Evolutionary conservation across 208 protist species (phyloP), one percentile per base, ranked within the genome.

Genomic region (Wallacemonas sp.): DNA sequence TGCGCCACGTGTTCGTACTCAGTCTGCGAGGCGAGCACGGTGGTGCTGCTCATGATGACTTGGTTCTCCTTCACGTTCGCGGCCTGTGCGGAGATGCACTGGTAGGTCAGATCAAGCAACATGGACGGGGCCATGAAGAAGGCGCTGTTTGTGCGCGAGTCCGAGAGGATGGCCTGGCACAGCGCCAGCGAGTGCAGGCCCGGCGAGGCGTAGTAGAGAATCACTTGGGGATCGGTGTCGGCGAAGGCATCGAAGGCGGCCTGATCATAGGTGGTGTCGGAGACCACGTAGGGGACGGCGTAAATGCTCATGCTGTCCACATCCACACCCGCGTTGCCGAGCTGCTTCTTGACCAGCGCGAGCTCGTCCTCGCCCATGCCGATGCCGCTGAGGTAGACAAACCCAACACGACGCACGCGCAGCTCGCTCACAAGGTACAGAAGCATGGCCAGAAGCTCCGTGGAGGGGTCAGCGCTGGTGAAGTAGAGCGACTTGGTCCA

Each of bases 301-400:
- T 86, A 89, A 26, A 61, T 26, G 10, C 48, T n/a, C 12, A 67
- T 32, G 26, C 78, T 2, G 12, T 76, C 25, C 23, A 66, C 49
- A 31, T 72, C 61, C 14, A 77, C 14, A 22, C 42, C 29, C 41
- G 20, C 1, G 26, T 49, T 48, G 12, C 69, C 20, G 16, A 54
- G 28, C 7, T 32, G 0, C 48, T 68, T 74, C 52, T 49, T 48
- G 12, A 74, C 25, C 11, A 68, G 22, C n/a, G n/a, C n/a, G n/a
- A n/a, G n/a, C n/a, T 77, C 74, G 23, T 8, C 18, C 0, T 82
- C 72, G 41, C 77, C 77, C 49, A 77, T 75, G 5, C 45, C 36
- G 1, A 70, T 29, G 25, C 50, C 64, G 3, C 61, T 32, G 36
- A 87, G 65, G 66, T 82, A 81, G 77, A 86, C 87, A 44, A 85